These are phyloP conservation scores for Nannochloropsis salina DNA, from an alignment of 108 stramenopile genomes.

Conservation along the genomic window DNA sequence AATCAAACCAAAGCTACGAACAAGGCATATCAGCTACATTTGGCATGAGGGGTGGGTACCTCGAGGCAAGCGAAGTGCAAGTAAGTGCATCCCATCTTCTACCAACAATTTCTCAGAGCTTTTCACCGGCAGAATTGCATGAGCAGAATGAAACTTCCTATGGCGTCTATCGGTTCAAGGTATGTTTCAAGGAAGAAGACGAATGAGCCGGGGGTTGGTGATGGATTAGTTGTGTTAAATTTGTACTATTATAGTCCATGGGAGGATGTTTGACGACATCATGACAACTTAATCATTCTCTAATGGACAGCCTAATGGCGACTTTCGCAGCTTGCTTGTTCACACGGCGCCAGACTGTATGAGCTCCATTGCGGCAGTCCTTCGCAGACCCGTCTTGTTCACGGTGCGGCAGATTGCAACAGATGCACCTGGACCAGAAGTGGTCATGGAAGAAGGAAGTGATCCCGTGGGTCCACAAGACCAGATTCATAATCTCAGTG, in stretches of 20 bases:
- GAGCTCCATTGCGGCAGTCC: background rate
- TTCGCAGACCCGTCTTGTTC: background rate
- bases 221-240: too few relatives aligned
- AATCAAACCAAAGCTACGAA: too few relatives aligned
- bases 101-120: too few relatives aligned
- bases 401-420: background rate
- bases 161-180: slow-evolving; percentile 15
- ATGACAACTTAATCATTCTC: background rate
- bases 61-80: too few relatives aligned
- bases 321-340: background rate
- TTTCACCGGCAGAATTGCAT: background rate
- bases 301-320: background rate
- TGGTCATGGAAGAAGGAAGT: background rate
- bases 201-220: too few relatives aligned
- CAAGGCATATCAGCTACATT: too few relatives aligned
- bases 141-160: background rate
- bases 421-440: background rate
- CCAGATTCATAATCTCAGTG: background rate
- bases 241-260: too few relatives aligned
- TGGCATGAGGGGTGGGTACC: too few relatives aligned
- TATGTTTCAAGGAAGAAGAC: background rate
- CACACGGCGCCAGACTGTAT: background rate
- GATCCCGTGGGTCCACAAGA: background rate
- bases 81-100: too few relatives aligned
- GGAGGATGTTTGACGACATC: too few relatives aligned